These are phyloP conservation scores for Aphanomyces invadans DNA, from an alignment of 352 stramenopile species.

Conservation along the genomic window DNA sequence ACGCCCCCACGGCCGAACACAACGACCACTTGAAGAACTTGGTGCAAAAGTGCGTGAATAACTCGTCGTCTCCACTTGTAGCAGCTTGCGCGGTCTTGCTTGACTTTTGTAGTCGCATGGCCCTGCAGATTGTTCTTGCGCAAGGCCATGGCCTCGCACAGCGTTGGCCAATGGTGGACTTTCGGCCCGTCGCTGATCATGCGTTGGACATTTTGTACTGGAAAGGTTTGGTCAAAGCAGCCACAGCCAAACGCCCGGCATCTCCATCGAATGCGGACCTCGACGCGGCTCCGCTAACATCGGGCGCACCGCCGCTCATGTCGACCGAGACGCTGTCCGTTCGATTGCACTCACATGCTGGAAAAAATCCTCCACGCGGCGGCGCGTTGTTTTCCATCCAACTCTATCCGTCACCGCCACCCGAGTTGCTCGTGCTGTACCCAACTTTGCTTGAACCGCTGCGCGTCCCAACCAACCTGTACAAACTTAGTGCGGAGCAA, in stretches of 20 bases:
- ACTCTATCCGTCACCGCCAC: slow-evolving; percentile 56
- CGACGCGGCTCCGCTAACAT: slow-evolving; percentile 27
- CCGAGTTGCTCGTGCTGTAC: slow-evolving; percentile 47
- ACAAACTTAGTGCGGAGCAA: slow-evolving; percentile 60
- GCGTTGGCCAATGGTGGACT: slow-evolving; percentile 60
- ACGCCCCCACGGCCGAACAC: slow-evolving; percentile 53
- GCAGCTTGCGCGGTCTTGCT: slow-evolving; percentile 30
- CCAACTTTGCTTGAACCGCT: slow-evolving; percentile 45
- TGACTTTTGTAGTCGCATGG: slow-evolving; percentile 71
- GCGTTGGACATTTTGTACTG: slow-evolving; percentile 79
- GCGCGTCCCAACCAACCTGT: slow-evolving; percentile 67
- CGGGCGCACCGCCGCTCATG: slow-evolving; percentile 38
- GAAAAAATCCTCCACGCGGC: slow-evolving; percentile 53
- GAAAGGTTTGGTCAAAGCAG: slow-evolving; percentile 31
- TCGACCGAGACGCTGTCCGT: slow-evolving; percentile 63
- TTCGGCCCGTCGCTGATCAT: slow-evolving; percentile 72
- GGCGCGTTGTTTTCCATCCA: slow-evolving; percentile 41
- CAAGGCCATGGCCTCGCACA: slow-evolving; percentile 66
- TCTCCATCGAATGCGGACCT: too few relatives aligned
- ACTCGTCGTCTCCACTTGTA: slow-evolving; percentile 27
- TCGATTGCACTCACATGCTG: slow-evolving; percentile 47
- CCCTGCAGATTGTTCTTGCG: slow-evolving; percentile 65
- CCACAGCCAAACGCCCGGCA: too few relatives aligned
- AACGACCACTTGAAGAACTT: slow-evolving; percentile 79
- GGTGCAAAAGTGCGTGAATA: slow-evolving; percentile 64